Percentiles rank a stretch among this genome's conserved stretches.
Conservation (phyloP, 164 flowering plant species). For the Liriodendron chinense region DNA sequence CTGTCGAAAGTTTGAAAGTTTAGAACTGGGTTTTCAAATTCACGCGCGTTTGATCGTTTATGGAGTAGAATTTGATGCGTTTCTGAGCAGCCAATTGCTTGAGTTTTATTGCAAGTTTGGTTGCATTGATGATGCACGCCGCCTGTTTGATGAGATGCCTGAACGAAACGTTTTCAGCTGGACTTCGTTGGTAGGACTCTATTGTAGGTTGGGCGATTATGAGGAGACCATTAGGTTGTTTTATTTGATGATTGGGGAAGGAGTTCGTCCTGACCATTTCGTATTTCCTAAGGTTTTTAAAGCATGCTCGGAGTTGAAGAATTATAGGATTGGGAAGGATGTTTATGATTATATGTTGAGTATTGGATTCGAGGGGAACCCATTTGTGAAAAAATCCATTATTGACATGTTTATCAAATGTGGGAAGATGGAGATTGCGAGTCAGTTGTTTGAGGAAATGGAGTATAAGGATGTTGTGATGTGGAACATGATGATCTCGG, state of each 20-base stretch:
- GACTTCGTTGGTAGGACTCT: constrained; percentile 35
- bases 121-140: constrained; percentile 16
- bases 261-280: constrained; percentile 36
- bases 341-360: constrained; percentile 39
- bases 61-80: constrained; percentile 26
- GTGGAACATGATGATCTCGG: constrained; percentile 45
- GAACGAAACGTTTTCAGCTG: constrained; percentile 35
- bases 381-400: constrained; percentile 30
- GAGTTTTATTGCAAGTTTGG: constrained; percentile 27
- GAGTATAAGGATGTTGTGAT: constrained; percentile 33
- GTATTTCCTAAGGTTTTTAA: constrained; percentile 38
- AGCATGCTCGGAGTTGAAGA: constrained; percentile 35
- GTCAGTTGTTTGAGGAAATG: constrained; percentile 23
- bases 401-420: constrained; percentile 40
- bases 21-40: constrained; percentile 30
- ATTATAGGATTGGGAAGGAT: constrained; percentile 27
- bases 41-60: constrained; percentile 31
- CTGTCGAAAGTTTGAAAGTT: constrained; percentile 16
- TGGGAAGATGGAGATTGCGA: constrained; percentile 32
- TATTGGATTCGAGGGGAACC: constrained; percentile 40
- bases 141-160: constrained; percentile 17
- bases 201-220: constrained; percentile 28
- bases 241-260: constrained; percentile 30
- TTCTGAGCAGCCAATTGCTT: constrained; percentile 30
- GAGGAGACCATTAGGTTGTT: constrained; percentile 30